Evolutionary conservation across 1,284 basidiomycete genomes (phyloP), one percentile per base, ranked within the genome.

Genomic region (Leccinum laetum): DNA sequence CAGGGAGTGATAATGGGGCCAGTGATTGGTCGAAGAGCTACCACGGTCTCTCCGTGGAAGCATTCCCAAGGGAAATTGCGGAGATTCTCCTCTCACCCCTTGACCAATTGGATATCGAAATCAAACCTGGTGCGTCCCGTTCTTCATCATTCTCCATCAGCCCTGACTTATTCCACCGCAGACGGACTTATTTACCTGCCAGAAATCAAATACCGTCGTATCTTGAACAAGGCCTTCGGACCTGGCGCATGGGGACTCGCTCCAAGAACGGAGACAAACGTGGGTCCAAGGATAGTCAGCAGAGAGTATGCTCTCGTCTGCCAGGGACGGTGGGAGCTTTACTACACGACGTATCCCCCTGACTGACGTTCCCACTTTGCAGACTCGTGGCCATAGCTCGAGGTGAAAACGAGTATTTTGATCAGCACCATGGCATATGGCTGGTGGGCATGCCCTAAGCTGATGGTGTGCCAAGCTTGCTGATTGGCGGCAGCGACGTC

Each of bases 241-340:
- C 97, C 97, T 6, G 97, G 97, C 13, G 96, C 92, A 3, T 99
- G 97, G 97, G 97, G 97, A 18, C 85, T 99, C 64, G 97, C 96
- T 13, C 97, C 97, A 3, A 86, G 97, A 24, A 91, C 93, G 58
- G 94, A 96, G 79, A 96, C 94, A 10, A 93, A 95, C 71, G 92
- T 97, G n/a, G 88, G 91, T 2, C 90, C 92, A 6, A 93, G 88
- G 74, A 86, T 96, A 59, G 96, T 99, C 52, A 95, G 93, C 73
- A 82, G 97, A 65, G 97, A 99, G 77, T 99, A 98, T 82, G 97
- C 93, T 0, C 85, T 99, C 29, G 92, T 99, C 21, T 98, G 96
- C 75, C 85, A 96, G 37, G 97, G 97, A 61, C 82, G 96, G 94
- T 94, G 58, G 85, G 73, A 26, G 32, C 8, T 21, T 59, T 16